These are phyloP conservation scores for baker's yeast (Saccharomyces cerevisiae) DNA, from an alignment of 805 yeast genomes.

Conservation along the genomic window DNA sequence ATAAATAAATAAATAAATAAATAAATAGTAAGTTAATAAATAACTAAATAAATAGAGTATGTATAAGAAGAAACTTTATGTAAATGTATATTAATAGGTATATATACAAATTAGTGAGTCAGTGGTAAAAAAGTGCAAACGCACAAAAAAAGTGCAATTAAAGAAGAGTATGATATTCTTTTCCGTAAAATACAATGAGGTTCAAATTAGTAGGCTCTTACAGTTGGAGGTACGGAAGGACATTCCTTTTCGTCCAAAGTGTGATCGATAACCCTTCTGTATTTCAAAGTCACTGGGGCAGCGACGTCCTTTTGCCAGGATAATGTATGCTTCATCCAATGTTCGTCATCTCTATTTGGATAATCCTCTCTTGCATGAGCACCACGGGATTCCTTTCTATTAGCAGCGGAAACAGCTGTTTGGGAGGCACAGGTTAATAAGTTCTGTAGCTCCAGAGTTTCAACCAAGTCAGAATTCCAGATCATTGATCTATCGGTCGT, in stretches of 20 bases:
- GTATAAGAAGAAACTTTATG: not conserved
- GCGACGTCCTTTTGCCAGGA: slow-evolving; percentile 79
- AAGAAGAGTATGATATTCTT: not conserved
- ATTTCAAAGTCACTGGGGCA: slow-evolving; percentile 62
- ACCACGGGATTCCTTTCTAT: slow-evolving; percentile 96
- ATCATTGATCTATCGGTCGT: slow-evolving; percentile 96
- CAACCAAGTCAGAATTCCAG: slow-evolving; percentile 96
- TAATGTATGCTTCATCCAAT: slow-evolving; percentile 97
- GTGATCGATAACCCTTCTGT: slow-evolving; percentile 75
- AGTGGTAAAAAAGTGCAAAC: not conserved
- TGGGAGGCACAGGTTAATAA: slow-evolving; percentile 94
- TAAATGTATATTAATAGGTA: not conserved
- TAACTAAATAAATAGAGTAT: not conserved
- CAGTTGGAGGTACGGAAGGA: slow-evolving; percentile 93
- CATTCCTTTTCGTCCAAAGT: slow-evolving; percentile 90
- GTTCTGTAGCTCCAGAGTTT: slow-evolving; percentile 92
- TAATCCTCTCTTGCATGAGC: slow-evolving; percentile 98
- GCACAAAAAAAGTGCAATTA: not conserved
- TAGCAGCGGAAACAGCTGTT: slow-evolving; percentile 90
- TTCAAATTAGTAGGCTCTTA: slow-evolving; percentile 72
- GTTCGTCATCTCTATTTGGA: slow-evolving; percentile 89
- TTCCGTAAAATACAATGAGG: not conserved
- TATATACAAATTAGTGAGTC: not conserved
- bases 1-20: not conserved
- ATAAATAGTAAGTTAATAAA: slow-evolving; percentile 1